Evolutionary conservation across 768 basidiomycete genomes (phyloP), one percentile per base, ranked within the genome.

Genomic region (Mycena galopus): DNA sequence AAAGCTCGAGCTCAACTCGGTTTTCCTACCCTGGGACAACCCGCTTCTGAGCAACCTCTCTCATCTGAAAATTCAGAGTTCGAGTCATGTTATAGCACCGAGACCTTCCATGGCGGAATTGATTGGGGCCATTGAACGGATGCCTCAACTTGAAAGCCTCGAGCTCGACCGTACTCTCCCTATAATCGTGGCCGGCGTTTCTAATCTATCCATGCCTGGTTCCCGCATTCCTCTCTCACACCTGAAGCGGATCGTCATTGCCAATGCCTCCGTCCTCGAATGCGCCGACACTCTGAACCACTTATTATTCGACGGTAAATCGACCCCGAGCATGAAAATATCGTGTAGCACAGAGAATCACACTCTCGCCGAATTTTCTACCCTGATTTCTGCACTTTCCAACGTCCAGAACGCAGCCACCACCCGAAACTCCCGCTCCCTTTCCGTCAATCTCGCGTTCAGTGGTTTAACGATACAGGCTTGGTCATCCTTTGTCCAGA

Each of bases 111-210:
- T 79, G 33, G 67, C 69, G 8, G 80, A 82, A 56, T 75, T 88
- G 29, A 62, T 81, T n/a, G 70, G 77, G 27, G 78, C 78, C 19
- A 81, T 88, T 11, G 61, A 78, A 21, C 74, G 77, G 58, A 83
- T 84, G 82, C 83, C 82, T 1, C 47, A 57, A 56, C 77, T 86
- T 14, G 78, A 76, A 55, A 72, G 78, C 17, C 75, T 86, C n/a
- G 76, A 82, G 67, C 77, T 86, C 5, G 81, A 82, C 51, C 76
- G 83, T 47, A 79, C 79, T 29, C 78, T 86, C 8, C 84, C 84
- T 2, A 14, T 23, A 16, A 73, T 74, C 17, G 71, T 79, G 21
- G 74, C 76, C 16, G 72, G 53, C 11, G 73, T 67, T 51, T 55
- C 55, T 19, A 47, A 60, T 12, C 29, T 65, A 12, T 53, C 69